These are phyloP conservation scores for Acanthamoeba divionensis DNA, from an alignment of 208 protist species.

Conservation along the genomic window DNA sequence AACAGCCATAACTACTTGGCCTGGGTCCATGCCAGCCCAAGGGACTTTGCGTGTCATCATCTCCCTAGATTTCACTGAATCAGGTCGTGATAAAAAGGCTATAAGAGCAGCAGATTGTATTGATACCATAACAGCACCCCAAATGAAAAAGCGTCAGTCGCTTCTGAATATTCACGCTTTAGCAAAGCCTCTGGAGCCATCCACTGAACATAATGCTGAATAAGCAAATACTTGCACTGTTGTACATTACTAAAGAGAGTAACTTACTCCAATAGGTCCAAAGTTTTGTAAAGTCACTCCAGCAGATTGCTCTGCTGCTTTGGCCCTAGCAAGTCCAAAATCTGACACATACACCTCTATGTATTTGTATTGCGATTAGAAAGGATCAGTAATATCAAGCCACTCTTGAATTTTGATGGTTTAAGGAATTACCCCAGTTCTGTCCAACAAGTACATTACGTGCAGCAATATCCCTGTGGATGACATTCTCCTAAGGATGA, in stretches of 20 bases:
- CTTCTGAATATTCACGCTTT: neutral
- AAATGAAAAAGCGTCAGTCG: neutral
- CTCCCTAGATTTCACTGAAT: neutral
- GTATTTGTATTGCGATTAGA: neutral
- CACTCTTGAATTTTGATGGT: too few species aligned
- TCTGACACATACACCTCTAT: conserved; percentile 5
- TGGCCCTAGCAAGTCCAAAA: neutral
- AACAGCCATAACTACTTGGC: neutral
- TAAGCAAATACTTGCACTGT: too few species aligned
- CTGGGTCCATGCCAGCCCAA: neutral
- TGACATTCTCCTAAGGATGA: neutral
- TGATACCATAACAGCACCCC: neutral
- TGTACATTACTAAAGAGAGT: too few species aligned
- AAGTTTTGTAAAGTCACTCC: neutral
- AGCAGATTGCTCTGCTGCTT: neutral
- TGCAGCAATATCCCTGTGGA: conserved; percentile 33
- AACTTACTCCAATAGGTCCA: neutral
- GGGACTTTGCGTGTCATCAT: neutral
- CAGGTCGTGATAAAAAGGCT: neutral
- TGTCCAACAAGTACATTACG: conserved; percentile 14
- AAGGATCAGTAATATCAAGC: neutral
- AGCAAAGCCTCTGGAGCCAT: too few species aligned
- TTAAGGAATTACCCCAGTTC: neutral
- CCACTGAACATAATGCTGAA: too few species aligned
- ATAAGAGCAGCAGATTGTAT: neutral